phyloP scores from a whole-genome alignment of 495 filamentous ascomycete genomes.

The Hamigera avellanea region DNA sequence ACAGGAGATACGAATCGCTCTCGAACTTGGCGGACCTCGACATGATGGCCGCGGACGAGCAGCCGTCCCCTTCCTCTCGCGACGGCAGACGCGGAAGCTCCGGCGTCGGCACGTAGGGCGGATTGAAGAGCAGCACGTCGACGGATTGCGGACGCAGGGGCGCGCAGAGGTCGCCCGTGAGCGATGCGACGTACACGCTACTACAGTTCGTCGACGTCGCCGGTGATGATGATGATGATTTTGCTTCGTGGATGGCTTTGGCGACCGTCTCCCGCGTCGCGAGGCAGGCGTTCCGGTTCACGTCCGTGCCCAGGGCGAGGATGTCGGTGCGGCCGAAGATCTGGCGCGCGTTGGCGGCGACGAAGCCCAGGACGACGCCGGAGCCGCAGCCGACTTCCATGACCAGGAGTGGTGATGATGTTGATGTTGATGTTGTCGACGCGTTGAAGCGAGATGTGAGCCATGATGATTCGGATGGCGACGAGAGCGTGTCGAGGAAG shows the following conservation, averaged over 20 bases:
- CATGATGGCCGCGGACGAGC: conserved; percentile 4
- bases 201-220: not conserved
- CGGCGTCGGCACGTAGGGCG: conserved; percentile 84
- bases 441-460: conserved; percentile 44
- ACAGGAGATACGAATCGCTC: conserved; percentile 67
- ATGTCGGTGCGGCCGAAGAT: conserved; percentile 66
- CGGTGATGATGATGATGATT: not conserved
- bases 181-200: conserved; percentile 42
- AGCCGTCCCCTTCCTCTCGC: conserved; percentile 11
- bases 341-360: conserved; percentile 55
- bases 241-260: conserved; percentile 32
- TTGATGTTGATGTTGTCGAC: not conserved
- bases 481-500: conserved; percentile 87
- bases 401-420: conserved; percentile 43
- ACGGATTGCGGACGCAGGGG: conserved; percentile 44
- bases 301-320: conserved; percentile 63
- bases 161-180: conserved; percentile 54
- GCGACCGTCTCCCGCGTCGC: conserved; percentile 52
- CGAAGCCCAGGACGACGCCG: conserved; percentile 80
- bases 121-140: conserved; percentile 90
- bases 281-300: conserved; percentile 69
- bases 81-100: conserved; percentile 46
- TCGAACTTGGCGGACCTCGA: conserved; percentile 39
- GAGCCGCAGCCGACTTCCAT: conserved; percentile 88
- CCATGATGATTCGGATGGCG: conserved; percentile 56